Percentiles rank a stretch among this genome's conserved stretches.
phyloP scores from a whole-genome alignment of 305 asterid genomes.

The Fraxinus baroniana region DNA sequence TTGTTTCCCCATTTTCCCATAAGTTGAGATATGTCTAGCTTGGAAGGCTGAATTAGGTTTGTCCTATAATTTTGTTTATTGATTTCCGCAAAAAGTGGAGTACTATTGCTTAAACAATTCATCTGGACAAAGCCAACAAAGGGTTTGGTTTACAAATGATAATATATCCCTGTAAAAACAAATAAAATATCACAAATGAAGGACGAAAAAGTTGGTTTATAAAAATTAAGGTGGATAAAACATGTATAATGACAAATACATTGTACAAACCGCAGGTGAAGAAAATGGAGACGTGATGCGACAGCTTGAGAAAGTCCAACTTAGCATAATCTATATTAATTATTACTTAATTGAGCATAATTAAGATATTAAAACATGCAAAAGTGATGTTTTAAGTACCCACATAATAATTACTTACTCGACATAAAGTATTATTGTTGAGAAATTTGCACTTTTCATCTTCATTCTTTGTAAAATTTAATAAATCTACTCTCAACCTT shows the following conservation, averaged over 20 bases:
- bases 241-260: constrained; percentile 4
- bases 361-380: not conserved
- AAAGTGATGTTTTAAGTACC: not conserved
- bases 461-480: no score
- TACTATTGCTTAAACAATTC: not conserved
- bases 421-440: no score
- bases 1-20: not conserved
- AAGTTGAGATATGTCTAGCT: not conserved
- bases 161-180: not conserved
- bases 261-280: not conserved
- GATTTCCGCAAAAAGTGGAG: not conserved
- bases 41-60: not conserved
- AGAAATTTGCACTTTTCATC: no score
- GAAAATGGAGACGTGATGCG: not conserved
- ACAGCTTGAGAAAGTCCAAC: not conserved
- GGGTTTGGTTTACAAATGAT: not conserved
- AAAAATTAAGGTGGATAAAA: not conserved
- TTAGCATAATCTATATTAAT: not conserved
- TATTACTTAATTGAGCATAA: not conserved
- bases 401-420: not conserved
- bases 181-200: not conserved
- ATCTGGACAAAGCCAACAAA: not conserved
- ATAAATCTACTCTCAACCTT: not conserved
- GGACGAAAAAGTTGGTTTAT: constrained; percentile 6
- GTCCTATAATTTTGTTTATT: not conserved